Evolutionary conservation across 768 basidiomycete species (phyloP).

Genomic region (Phanerodontia chrysosporium): DNA sequence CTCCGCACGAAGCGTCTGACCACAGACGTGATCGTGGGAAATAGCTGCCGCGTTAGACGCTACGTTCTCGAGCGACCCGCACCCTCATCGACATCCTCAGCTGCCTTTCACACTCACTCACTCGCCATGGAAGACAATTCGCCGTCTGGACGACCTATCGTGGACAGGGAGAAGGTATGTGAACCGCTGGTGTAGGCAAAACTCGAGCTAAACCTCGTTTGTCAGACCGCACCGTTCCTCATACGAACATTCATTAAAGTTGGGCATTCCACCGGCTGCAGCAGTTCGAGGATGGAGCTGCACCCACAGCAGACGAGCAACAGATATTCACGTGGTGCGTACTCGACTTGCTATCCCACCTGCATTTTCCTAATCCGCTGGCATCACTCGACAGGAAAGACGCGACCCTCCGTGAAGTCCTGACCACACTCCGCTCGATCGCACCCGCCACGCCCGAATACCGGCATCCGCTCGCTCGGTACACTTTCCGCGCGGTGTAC

Average conservation of each 20-base stretch:
- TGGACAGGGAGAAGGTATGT: constrained; percentile 59
- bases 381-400: constrained; percentile 56
- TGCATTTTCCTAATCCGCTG: background rate
- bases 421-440: constrained; percentile 71
- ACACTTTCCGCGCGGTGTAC: constrained; percentile 76
- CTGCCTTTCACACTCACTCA: background rate
- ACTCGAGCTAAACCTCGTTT: too few species aligned
- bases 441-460: constrained; percentile 68
- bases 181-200: too few species aligned
- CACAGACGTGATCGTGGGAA: background rate
- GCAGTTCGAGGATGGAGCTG: constrained; percentile 72
- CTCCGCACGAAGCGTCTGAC: background rate
- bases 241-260: constrained; percentile 81
- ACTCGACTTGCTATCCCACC: background rate
- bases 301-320: constrained; percentile 78
- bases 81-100: background rate
- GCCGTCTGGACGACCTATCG: constrained; percentile 40
- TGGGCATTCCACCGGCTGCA: constrained; percentile 69
- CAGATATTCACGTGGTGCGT: constrained; percentile 77
- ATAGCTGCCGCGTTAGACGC: background rate
- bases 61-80: background rate
- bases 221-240: constrained; percentile 80
- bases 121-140: constrained; percentile 31
- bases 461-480: constrained; percentile 77
- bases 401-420: constrained; percentile 72